Percentiles rank a stretch among this genome's conserved stretches.
These are phyloP conservation scores for Nannochloris sp. DNA, from an alignment of 139 green algal genomes.

Conservation along the genomic window DNA sequence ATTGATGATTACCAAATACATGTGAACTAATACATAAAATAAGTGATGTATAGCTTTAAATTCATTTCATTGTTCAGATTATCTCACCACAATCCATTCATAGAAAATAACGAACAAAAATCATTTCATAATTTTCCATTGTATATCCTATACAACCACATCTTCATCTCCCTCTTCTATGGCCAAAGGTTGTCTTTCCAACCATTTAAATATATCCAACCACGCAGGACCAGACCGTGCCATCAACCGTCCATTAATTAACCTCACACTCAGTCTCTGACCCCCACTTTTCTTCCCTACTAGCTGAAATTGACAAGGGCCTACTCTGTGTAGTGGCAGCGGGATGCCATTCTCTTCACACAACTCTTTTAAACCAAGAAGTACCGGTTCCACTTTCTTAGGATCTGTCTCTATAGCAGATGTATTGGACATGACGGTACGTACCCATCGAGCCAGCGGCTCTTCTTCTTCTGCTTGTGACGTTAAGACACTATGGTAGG, in stretches of 20 bases:
- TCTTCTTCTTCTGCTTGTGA: not conserved
- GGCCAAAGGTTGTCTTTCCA: slow-evolving; percentile 14
- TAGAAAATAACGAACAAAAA: not conserved
- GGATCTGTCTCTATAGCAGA: slow-evolving; percentile 15
- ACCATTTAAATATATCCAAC: slow-evolving; percentile 16
- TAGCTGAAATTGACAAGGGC: slow-evolving; percentile 15
- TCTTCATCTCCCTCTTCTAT: too few relatives aligned
- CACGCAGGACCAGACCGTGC: slow-evolving; percentile 1
- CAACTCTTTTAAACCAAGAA: slow-evolving; percentile 15
- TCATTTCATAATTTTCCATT: not conserved
- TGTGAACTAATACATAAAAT: not conserved
- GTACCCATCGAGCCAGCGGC: not conserved
- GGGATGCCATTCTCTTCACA: slow-evolving; percentile 7
- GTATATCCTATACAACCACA: too few relatives aligned
- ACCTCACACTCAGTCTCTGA: slow-evolving; percentile 9
- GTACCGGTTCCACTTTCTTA: slow-evolving; percentile 4
- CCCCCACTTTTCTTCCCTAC: too few relatives aligned
- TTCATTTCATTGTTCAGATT: not conserved
- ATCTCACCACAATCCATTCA: not conserved
- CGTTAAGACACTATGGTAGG: not conserved
- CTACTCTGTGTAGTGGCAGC: slow-evolving; percentile 14
- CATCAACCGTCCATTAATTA: slow-evolving; percentile 27
- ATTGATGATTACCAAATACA: not conserved
- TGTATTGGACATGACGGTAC: not conserved
- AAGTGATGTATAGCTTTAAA: not conserved